phyloP scores from a whole-genome alignment of 306 rosid species.

The Inga leiocalycina region DNA sequence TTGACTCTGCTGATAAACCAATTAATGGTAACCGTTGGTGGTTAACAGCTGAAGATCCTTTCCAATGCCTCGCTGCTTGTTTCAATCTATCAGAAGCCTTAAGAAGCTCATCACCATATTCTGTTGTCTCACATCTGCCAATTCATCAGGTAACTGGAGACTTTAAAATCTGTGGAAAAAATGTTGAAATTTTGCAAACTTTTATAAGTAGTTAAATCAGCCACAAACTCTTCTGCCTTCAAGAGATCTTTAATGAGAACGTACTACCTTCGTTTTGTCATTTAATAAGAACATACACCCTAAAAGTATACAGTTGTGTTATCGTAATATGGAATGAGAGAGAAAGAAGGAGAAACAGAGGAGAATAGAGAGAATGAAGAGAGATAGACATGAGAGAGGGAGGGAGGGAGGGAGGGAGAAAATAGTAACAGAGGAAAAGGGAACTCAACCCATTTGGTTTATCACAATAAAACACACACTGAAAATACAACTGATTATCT shows the following conservation, averaged over 20 bases:
- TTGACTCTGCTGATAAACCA: conserved; percentile 82
- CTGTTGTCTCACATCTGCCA: conserved; percentile 73
- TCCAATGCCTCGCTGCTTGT: conserved; percentile 87
- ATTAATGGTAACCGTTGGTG: conserved; percentile 80
- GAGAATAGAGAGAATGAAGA: too few species aligned
- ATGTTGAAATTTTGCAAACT: conserved; percentile 18
- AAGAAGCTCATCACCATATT: conserved; percentile 72
- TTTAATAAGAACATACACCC: background rate
- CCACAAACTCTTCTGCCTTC: background rate
- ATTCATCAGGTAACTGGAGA: conserved; percentile 69
- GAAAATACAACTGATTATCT: too few species aligned
- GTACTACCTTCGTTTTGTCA: background rate
- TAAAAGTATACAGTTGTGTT: background rate
- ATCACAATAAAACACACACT: too few species aligned
- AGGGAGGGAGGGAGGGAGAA: too few species aligned
- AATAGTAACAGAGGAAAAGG: too few species aligned
- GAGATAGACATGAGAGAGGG: too few species aligned
- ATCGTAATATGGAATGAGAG: too few species aligned
- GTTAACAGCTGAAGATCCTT: conserved; percentile 91
- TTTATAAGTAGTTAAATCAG: background rate
- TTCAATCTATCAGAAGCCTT: conserved; percentile 76
- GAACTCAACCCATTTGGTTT: too few species aligned
- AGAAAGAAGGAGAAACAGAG: too few species aligned
- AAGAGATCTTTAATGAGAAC: background rate
- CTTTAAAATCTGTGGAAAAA: background rate